phyloP scores from a whole-genome alignment of 345 rosid genomes.

The Pelargonium nanum region DNA sequence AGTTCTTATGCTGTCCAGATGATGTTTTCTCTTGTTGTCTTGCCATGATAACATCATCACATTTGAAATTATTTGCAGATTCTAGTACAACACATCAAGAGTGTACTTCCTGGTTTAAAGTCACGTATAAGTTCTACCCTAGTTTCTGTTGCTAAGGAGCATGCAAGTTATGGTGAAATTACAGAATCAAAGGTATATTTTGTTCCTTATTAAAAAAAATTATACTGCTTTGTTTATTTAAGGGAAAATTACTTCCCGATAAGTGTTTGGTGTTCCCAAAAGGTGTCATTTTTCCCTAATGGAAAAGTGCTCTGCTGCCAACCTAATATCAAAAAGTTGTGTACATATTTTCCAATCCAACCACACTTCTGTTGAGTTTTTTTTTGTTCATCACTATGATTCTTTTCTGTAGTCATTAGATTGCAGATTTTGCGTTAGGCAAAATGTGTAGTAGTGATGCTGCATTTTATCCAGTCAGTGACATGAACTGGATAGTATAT shows the following conservation, averaged over 20 bases:
- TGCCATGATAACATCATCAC: not conserved
- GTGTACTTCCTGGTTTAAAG: slow-evolving; percentile 72
- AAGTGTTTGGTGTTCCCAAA: not conserved
- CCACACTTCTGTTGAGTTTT: not conserved
- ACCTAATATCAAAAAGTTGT: too few relatives aligned
- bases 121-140: slow-evolving; percentile 59
- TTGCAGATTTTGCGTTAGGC: not conserved
- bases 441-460: not conserved
- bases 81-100: slow-evolving; percentile 77
- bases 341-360: not conserved
- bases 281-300: too few relatives aligned
- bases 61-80: slow-evolving; percentile 38
- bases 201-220: not conserved
- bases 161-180: slow-evolving; percentile 85
- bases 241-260: not conserved
- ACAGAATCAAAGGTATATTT: slow-evolving; percentile 68
- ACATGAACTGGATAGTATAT: too few relatives aligned
- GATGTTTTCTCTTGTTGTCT: not conserved
- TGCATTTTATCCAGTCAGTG: not conserved
- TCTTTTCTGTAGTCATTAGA: not conserved
- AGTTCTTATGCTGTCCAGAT: not conserved
- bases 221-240: not conserved
- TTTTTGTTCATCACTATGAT: not conserved
- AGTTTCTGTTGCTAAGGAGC: slow-evolving; percentile 78
- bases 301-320: too few relatives aligned